phyloP scores from a whole-genome alignment of 768 basidiomycete species.

The Candolleomyces eurysporus region DNA sequence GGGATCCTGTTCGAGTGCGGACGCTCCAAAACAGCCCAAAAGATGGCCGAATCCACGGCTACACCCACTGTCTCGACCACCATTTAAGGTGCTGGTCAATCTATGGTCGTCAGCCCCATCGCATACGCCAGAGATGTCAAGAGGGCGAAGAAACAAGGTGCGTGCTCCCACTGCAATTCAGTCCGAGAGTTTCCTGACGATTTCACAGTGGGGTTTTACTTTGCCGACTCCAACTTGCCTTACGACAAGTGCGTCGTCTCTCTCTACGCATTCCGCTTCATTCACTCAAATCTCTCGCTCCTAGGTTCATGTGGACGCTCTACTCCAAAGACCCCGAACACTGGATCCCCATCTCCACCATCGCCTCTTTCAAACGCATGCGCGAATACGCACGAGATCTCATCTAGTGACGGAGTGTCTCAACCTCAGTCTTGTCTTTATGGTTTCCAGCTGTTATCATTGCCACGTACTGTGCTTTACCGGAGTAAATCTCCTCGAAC shows the following conservation, averaged over 20 bases:
- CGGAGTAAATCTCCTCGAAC: no score
- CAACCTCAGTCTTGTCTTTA: no score
- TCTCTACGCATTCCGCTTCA: not conserved
- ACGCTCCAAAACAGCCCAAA: not conserved
- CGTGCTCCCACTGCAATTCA: not conserved
- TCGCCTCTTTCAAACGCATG: slow-evolving; percentile 95
- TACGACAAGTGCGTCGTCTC: slow-evolving; percentile 64
- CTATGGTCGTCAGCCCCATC: not conserved
- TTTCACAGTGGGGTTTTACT: slow-evolving; percentile 87
- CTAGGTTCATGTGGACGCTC: slow-evolving; percentile 92
- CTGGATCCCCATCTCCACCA: slow-evolving; percentile 85
- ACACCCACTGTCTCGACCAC: not conserved
- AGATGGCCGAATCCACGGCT: not conserved
- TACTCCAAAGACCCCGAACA: slow-evolving; percentile 79
- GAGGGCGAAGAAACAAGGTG: slow-evolving; percentile 8
- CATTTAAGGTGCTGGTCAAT: not conserved
- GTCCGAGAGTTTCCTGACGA: not conserved
- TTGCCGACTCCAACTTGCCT: slow-evolving; percentile 94
- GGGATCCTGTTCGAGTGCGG: no score
- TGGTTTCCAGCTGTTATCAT: no score
- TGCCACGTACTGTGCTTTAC: no score
- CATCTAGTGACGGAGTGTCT: no score
- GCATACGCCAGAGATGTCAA: not conserved
- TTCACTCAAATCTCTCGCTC: not conserved
- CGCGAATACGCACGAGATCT: slow-evolving; percentile 48